Evolutionary conservation across 352 stramenopile species (phyloP).

Genomic region (Phytophthora hibernalis): DNA sequence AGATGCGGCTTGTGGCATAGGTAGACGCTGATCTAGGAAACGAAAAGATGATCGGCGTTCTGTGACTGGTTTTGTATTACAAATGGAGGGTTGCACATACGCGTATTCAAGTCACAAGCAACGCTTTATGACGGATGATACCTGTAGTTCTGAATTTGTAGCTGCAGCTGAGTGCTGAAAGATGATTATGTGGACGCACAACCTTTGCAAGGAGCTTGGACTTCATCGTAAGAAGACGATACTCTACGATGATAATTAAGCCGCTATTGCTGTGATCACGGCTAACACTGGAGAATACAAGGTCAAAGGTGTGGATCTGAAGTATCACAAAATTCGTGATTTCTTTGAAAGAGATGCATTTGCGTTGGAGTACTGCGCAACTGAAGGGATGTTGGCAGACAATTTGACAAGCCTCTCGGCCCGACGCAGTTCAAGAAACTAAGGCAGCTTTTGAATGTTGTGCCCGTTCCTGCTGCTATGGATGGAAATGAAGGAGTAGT

Average conservation of each 20-base stretch:
- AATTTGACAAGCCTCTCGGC: too few relatives aligned
- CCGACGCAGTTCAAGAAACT: conserved; percentile 1
- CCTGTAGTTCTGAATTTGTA: conserved; percentile 10
- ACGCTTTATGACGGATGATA: conserved; percentile 3
- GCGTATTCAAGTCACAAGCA: conserved; percentile 10
- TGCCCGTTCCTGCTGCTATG: not conserved
- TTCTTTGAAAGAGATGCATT: not conserved
- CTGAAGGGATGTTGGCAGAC: not conserved
- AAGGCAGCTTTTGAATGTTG: not conserved
- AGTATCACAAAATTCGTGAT: too few relatives aligned
- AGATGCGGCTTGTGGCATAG: conserved; percentile 4
- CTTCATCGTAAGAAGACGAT: conserved; percentile 4
- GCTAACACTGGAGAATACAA: conserved; percentile 20
- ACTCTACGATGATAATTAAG: conserved; percentile 6
- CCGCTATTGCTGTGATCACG: conserved; percentile 3
- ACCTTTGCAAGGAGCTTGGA: conserved; percentile 18
- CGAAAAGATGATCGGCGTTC: conserved; percentile 17
- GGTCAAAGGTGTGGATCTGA: conserved; percentile 9
- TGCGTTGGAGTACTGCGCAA: not conserved
- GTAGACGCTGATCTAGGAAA: conserved; percentile 13
- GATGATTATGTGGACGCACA: conserved; percentile 18
- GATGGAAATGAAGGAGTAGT: too few relatives aligned
- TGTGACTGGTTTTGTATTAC: conserved; percentile 12
- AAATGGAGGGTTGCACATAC: too few relatives aligned
- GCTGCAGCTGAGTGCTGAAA: conserved; percentile 5